Evolutionary conservation across 805 yeast genomes (phyloP).

Genomic region (Ogataea methanolica): DNA sequence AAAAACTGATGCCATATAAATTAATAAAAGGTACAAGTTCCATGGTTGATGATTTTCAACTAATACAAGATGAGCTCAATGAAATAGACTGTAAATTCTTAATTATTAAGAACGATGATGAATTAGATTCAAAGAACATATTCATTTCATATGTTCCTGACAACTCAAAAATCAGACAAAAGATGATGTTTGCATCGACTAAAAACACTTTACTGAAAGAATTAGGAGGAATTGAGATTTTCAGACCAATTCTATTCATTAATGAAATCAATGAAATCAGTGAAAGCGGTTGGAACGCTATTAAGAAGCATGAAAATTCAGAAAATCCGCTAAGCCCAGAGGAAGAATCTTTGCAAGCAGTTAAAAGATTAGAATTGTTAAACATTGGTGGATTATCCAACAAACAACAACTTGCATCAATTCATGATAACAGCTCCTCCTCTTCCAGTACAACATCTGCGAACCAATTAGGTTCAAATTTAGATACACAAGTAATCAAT

Average conservation of each 20-base stretch:
- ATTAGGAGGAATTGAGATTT: constrained; percentile 52
- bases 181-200: constrained; percentile 93
- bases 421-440: constrained; percentile 3
- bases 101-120: constrained; percentile 35
- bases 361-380: constrained; percentile 39
- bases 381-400: constrained; percentile 29
- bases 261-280: constrained; percentile 55
- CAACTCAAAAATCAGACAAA: constrained; percentile 68
- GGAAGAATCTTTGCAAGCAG: constrained; percentile 47
- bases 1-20: constrained; percentile 31
- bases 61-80: constrained; percentile 28
- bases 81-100: constrained; percentile 47
- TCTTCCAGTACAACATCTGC: neutral
- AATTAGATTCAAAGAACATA: constrained; percentile 30
- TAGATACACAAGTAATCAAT: constrained; percentile 5
- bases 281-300: constrained; percentile 41
- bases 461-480: constrained; percentile 9
- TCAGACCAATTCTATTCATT: constrained; percentile 47
- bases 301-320: constrained; percentile 32
- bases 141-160: constrained; percentile 89
- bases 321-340: constrained; percentile 52
- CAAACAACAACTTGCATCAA: constrained; percentile 18
- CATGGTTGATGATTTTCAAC: constrained; percentile 32
- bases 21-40: constrained; percentile 26
- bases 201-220: constrained; percentile 71